Evolutionary conservation across 2,329 filamentous ascomycete species (phyloP), one percentile per base, ranked within the genome.

Genomic region (Cladophialophora psammophila): DNA sequence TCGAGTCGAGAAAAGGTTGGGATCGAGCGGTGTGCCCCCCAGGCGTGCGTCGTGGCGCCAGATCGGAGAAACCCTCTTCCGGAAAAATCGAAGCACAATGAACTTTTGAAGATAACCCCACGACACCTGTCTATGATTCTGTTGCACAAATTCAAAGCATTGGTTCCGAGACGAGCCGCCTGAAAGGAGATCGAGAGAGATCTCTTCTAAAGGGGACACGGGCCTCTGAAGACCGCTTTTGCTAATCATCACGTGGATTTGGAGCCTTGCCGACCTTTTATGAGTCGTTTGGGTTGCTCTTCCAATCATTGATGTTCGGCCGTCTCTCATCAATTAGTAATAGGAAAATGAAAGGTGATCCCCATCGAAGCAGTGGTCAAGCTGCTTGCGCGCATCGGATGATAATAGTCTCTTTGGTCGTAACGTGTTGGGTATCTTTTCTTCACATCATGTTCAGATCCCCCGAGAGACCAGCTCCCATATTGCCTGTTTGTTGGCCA

Each of bases 381-480:
- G 52, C 55, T 57, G 48, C 34, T 56, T 20, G 60, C 8, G 55
- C 15, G 20, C 36, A 35, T 60, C 56, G 55, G 50, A 63, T 64
- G 10, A 42, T 54, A 50, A 45, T 32, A n/a, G 32, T 64, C 67
- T 52, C 61, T 35, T 34, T 61, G 57, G 26, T 57, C 35, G 52
- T 54, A 40, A 36, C n/a, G 52, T 61, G 42, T 18, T 62, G 62
- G 55, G 18, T 34, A 62, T 40, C 36, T 20, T 60, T 34, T 40
- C 50, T 50, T 59, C 56, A 52, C 38, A 64, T 68, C 63, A 69
- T 66, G 12, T 42, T 65, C 60, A 67, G 34, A 61, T 71, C 69
- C 20, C 80, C 80, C 68, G 80, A 80, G 74, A 82, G 77, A 65
- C 80, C 80, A 76, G 80, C 80, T 76, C 80, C 80, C 70, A 80